A percentile compares a stretch with the other conserved stretches of the same genome.
Conservation (phyloP, 805 yeast genomes). For the Lipomyces kockii region DNA sequence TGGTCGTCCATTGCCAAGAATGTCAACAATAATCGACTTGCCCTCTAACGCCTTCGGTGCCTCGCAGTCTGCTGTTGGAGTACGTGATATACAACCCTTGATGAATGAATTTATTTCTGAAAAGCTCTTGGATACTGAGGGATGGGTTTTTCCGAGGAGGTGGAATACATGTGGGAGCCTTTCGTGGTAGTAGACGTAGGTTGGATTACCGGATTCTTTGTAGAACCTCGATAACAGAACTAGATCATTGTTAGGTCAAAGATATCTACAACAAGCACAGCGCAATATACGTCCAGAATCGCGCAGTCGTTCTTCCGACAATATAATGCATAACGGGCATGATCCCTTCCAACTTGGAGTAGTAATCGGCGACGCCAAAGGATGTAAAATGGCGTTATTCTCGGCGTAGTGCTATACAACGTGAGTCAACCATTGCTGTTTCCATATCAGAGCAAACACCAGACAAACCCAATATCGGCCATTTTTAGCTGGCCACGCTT, state of each 20-base stretch:
- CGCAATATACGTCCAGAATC: conserved; percentile 25
- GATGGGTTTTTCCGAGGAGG: conserved; percentile 19
- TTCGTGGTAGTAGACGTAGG: conserved; percentile 29
- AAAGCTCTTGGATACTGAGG: conserved; percentile 25
- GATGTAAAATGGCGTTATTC: conserved; percentile 32
- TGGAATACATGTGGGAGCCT: conserved; percentile 33
- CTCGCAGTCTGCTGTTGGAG: conserved; percentile 8
- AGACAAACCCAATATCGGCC: conserved; percentile 28
- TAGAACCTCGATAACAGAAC: conserved; percentile 28
- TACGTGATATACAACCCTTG: conserved; percentile 11
- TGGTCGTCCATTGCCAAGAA: conserved; percentile 20
- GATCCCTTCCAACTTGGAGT: conserved; percentile 31
- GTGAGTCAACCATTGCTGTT: neutral
- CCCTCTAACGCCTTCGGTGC: conserved; percentile 10
- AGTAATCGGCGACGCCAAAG: conserved; percentile 31
- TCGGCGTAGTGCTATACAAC: conserved; percentile 25
- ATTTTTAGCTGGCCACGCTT: conserved; percentile 28
- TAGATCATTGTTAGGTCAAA: neutral
- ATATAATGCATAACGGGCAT: conserved; percentile 23
- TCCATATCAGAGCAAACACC: neutral
- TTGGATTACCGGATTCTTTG: conserved; percentile 23
- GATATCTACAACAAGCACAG: neutral
- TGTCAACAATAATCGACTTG: conserved; percentile 5
- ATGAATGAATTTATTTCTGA: conserved; percentile 19
- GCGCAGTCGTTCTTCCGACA: conserved; percentile 29